Base-by-base conservation (phyloP, 345 rosid species). In the Euphorbia lathyris region DNA sequence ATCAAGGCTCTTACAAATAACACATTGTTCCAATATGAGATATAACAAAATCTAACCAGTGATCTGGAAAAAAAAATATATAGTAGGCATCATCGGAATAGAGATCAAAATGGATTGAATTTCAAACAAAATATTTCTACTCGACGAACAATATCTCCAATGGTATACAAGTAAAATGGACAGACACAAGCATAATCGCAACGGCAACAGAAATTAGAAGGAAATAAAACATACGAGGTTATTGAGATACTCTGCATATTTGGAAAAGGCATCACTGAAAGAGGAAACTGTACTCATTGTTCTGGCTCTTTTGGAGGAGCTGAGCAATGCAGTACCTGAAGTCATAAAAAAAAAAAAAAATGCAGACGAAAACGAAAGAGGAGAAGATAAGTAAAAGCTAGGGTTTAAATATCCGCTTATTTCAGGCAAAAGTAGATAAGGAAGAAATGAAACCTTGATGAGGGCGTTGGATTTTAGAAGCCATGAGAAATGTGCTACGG, bases 231-330 rank as follows among this genome's bases (percentile, higher is more conserved):
- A 68, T 79, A 91, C 97, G 2, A 89, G 88, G 66, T 77, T 66
- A 38, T 91, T 91, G 74, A 91, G 91, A 74, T 82, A 82, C 22
- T 84, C 90, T 48, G 90, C 86, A 76, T 89, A 82, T 0, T 68
- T 53, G 58, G 82, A 67, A 70, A 91, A 91, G 5, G 89, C 76
- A 38, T 75, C 90, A 76, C 74, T 88, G 57, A 89, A 76, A 23
- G 72, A 29, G 65, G 89, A 79, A 30, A 79, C 69, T 1, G 86
- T 80, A 76, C 61, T 71, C 87, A 84, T 82, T 9, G 84, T 76
- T 65, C 83, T 77, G 14, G 86, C 78, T 68, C 36, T 83, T 79
- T 85, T 82, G 17, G 81, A 52, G 20, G 84, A 47, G 65, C 75
- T 77, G 73, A 80, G 84, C 34, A 72, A 42, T 0, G 81, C 62